Base-by-base conservation (phyloP, 1,284 basidiomycete genomes). In the Sanguinoderma infundibulare region DNA sequence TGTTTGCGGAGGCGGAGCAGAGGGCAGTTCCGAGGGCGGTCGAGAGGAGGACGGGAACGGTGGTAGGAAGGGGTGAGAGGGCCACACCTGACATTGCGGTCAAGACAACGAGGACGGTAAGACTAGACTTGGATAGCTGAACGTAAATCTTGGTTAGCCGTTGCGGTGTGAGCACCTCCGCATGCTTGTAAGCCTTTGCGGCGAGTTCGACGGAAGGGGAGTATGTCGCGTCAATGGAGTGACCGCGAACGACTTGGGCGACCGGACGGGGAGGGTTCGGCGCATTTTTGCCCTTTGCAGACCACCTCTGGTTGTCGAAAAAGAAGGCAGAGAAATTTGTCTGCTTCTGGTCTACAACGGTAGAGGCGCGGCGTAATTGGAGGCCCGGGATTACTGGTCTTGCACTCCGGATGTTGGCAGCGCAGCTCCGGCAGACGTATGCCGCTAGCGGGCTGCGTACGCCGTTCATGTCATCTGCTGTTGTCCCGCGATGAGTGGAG, bases 41-140 rank as follows among this genome's bases (percentile, higher is more conserved):
- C 8, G 93, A 89, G 6, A 98, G 82, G 5, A 99, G 83, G 15
- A 94, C 84, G 1, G 95, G 91, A 1, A 97, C 79, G 2, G 91
- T 90, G 1, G 92, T 84, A 10, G 94, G 91, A 7, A 95, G 77
- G 0, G 96, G 96, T 17, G 93, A 98, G 24, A 99, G 83, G 0
- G 98, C 97, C 55, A 98, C 95, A 39, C 95, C 92, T 1, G 94
- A 90, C 84, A 98, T 95, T 17, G 96, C 89, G 7, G 95, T 95
- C 39, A 99, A 83, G 5, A 95, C 92, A 65, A 97, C 90, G 54
- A 98, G 83, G n/a, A 90, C 83, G 8, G 94, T 95, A 28, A 99
- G 87, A 9, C 91, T 90, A 5, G 91, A 84, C 75, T 99, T 99
- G 28, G 95, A 87, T 1, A 99, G 85, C 70, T 95, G 87, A 26